Base-by-base conservation (phyloP, 225 moss, liverwort and hornwort species). In the Marchantia paleacea region DNA sequence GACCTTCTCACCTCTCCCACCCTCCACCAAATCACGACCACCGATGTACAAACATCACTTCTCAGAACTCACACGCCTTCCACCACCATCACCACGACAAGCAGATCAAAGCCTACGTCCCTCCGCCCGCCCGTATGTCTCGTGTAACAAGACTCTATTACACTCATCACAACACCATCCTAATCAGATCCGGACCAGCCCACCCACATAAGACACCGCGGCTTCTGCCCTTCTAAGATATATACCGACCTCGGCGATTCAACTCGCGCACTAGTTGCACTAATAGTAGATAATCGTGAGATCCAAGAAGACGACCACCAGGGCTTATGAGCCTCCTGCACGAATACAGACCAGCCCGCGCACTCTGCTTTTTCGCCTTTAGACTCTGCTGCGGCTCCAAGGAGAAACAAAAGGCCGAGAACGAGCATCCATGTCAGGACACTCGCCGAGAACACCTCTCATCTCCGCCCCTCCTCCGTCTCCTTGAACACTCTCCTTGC, bases 1-100 rank as follows among this genome's bases (percentile, higher is more conserved):
- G 25, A 52, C 68, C 53, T 62, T 66, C 80, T 73, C 67, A 62
- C 80, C 72, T 72, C 80, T 82, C 62, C 76, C 25, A n/a, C 72
- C 61, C 52, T 73, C 73, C 24, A 6, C 73, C 52, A 19, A 20
- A 22, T 48, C 19, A 24, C 3, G 19, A 75, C 30, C 49, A 54
- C 55, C 19, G 47, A 70, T 48, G 15, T 20, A 70, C 20, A 48
- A 22, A 50, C 48, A 12, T 6, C 39, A 70, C 39, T 10, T 19
- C 16, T 10, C 31, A 74, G 52, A 63, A 31, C 55, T 22, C 10
- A 69, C 13, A 69, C 68, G 50, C 67, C 57, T 51, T n/a, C 65
- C 20, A 49, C 47, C 30, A 52, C 70, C 49, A 50, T 16, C 31
- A 51, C 19, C 18, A 48, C 19, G 0, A 70, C 39, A 39, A 39